These are phyloP conservation scores for Leishmania mexicana DNA, from an alignment of 208 protist genomes.

Conservation along the genomic window DNA sequence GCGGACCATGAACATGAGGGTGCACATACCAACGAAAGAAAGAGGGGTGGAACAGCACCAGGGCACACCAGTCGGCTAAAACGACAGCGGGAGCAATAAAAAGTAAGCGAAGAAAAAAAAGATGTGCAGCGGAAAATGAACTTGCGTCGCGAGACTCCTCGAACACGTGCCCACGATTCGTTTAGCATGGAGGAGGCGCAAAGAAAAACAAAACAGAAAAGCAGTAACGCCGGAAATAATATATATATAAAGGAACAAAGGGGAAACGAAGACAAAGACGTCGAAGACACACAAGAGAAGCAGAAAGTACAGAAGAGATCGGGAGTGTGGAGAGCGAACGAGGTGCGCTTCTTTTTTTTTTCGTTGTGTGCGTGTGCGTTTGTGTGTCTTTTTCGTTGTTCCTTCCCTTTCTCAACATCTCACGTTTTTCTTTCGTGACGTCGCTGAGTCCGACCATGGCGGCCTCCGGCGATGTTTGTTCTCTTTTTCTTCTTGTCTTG, in stretches of 20 bases:
- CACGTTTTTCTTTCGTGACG: neutral
- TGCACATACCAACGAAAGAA: neutral
- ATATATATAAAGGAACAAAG: neutral
- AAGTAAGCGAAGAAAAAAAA: neutral
- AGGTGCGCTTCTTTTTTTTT: neutral
- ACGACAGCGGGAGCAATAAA: neutral
- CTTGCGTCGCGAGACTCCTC: neutral
- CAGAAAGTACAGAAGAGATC: neutral
- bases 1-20: neutral
- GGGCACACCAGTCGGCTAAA: neutral
- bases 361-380: neutral
- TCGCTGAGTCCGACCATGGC: neutral
- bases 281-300: neutral
- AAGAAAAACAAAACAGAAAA: neutral
- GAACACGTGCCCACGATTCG: neutral
- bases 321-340: neutral
- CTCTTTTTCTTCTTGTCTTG: neutral
- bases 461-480: neutral
- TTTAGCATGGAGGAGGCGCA: neutral
- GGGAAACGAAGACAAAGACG: neutral
- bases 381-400: neutral
- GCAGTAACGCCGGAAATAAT: neutral
- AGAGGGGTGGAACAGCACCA: neutral
- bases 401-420: neutral
- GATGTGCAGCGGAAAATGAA: neutral